Percentiles rank a stretch among this genome's conserved stretches.
phyloP scores from a whole-genome alignment of 31 red algal genomes.

The Odonthalia washingtoniensis region DNA sequence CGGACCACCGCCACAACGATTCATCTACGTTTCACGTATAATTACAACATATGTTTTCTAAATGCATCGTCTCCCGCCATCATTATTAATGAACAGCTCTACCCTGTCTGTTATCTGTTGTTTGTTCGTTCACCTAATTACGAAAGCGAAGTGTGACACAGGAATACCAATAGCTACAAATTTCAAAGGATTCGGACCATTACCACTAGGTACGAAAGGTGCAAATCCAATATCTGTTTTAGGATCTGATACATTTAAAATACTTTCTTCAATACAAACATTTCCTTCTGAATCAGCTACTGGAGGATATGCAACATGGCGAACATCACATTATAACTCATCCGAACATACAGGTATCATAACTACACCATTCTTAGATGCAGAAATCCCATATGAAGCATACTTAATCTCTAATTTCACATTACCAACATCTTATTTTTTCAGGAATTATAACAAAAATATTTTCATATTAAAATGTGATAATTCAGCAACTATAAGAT shows the following conservation, averaged over 20 bases:
- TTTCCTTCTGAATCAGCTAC: conserved; percentile 62
- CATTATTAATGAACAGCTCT: too few species aligned
- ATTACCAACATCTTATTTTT: conserved; percentile 17
- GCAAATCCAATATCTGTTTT: not conserved
- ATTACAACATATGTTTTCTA: too few species aligned
- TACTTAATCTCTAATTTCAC: conserved; percentile 57
- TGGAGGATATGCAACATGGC: conserved; percentile 65
- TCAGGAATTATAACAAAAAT: not conserved
- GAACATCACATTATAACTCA: conserved; percentile 28
- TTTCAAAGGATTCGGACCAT: not conserved
- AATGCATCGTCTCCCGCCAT: too few species aligned
- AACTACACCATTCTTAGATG: conserved; percentile 54
- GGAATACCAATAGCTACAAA: not conserved
- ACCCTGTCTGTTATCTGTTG: too few species aligned
- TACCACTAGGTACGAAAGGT: not conserved
- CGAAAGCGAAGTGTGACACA: not conserved
- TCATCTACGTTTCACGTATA: too few species aligned
- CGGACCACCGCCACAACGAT: too few species aligned
- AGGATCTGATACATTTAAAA: not conserved
- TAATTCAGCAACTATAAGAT: not conserved
- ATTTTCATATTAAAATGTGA: not conserved
- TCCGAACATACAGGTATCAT: conserved; percentile 34
- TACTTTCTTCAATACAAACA: not conserved
- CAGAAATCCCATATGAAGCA: conserved; percentile 52
- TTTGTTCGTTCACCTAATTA: not conserved